Percentiles rank a stretch among this genome's conserved stretches.
Evolutionary conservation across 805 yeast species (phyloP).

Genomic region (Yamadazyma nakazawae): DNA sequence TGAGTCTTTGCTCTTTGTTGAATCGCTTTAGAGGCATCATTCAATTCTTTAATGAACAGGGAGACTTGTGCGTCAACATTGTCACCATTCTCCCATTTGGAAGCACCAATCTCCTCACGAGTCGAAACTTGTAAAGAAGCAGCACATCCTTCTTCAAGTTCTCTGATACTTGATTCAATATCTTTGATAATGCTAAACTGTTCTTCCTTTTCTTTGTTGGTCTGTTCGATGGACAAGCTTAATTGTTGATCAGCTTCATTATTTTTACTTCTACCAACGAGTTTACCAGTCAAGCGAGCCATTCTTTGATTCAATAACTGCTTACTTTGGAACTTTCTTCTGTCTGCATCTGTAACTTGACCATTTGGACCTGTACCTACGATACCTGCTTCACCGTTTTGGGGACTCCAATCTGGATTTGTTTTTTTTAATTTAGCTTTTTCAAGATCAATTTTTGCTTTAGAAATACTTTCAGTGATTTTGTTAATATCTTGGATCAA

Average conservation of each 20-base stretch:
- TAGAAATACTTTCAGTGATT: constrained; percentile 66
- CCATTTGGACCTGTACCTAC: constrained; percentile 88
- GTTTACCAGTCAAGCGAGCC: constrained; percentile 88
- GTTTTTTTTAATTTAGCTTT: constrained; percentile 53
- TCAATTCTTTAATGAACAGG: constrained; percentile 55
- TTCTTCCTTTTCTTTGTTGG: constrained; percentile 51
- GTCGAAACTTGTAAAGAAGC: constrained; percentile 38
- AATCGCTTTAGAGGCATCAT: constrained; percentile 10
- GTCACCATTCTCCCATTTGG: constrained; percentile 78
- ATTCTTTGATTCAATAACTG: constrained; percentile 79
- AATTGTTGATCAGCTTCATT: constrained; percentile 55
- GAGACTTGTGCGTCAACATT: constrained; percentile 67
- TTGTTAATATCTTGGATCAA: constrained; percentile 60
- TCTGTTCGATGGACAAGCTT: constrained; percentile 47
- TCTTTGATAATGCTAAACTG: constrained; percentile 65
- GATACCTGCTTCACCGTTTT: constrained; percentile 36
- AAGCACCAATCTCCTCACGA: constrained; percentile 48
- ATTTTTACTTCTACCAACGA: constrained; percentile 39
- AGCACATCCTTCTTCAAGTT: constrained; percentile 51
- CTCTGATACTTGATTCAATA: constrained; percentile 66
- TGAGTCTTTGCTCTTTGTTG: constrained; percentile 5
- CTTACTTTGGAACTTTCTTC: constrained; percentile 74
- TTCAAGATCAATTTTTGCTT: constrained; percentile 61
- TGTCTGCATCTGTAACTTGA: constrained; percentile 76
- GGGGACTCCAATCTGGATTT: constrained; percentile 60